Conservation (phyloP, 108 stramenopile species). For the Asterionellopsis glacialis region DNA sequence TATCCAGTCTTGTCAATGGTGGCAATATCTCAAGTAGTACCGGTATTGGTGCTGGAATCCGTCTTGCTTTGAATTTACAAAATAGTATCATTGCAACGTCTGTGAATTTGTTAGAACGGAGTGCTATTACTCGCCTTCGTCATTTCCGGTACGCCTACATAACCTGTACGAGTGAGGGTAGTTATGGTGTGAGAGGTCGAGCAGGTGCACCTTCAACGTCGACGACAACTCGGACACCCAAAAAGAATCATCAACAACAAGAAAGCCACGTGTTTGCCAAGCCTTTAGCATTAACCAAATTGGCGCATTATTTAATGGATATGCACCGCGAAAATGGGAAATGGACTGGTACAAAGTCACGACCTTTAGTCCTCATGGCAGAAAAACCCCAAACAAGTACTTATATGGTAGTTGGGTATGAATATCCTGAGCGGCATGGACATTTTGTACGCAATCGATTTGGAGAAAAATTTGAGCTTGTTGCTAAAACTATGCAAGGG, state of each 20-base stretch:
- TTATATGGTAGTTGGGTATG: slow-evolving; percentile 89
- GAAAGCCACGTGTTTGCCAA: slow-evolving; percentile 68
- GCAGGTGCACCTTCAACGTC: slow-evolving; percentile 12
- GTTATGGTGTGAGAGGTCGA: slow-evolving; percentile 1
- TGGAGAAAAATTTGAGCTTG: slow-evolving; percentile 80
- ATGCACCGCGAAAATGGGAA: slow-evolving; percentile 90
- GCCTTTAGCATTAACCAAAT: slow-evolving; percentile 67
- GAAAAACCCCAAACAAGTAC: slow-evolving; percentile 69
- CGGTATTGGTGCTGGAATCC: slow-evolving; percentile 78
- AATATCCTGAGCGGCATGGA: slow-evolving; percentile 73
- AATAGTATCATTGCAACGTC: slow-evolving; percentile 64
- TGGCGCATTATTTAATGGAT: slow-evolving; percentile 84
- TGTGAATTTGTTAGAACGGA: slow-evolving; percentile 62
- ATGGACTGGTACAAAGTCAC: slow-evolving; percentile 81
- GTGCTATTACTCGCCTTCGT: slow-evolving; percentile 70
- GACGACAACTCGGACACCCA: slow-evolving; percentile 1
- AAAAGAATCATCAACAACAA: slow-evolving; percentile 6
- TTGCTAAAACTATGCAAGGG: slow-evolving; percentile 60
- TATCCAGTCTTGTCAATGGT: slow-evolving; percentile 72
- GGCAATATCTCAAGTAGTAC: slow-evolving; percentile 61
- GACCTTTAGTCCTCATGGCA: slow-evolving; percentile 82
- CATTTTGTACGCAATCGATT: slow-evolving; percentile 75
- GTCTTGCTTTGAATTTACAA: slow-evolving; percentile 70
- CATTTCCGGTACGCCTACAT: slow-evolving; percentile 87
- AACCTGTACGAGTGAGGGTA: slow-evolving; percentile 49